Evolutionary conservation across 345 rosid genomes (phyloP).

Genomic region (Geranium rotundifolium): DNA sequence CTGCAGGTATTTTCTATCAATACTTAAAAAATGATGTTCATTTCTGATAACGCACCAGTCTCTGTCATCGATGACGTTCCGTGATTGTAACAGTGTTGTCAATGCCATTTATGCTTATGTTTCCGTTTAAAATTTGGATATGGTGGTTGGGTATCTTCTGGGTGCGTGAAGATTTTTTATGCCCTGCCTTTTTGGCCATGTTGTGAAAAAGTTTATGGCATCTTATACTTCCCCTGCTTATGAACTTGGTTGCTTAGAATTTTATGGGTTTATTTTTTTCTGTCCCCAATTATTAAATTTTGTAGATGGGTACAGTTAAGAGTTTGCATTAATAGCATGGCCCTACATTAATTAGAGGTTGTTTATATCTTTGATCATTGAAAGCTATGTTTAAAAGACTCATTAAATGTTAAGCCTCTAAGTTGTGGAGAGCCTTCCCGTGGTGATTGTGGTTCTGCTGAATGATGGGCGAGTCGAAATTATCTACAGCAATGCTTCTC

Average conservation of each 20-base stretch:
- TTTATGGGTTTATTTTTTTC: neutral
- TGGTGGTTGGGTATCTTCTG: neutral
- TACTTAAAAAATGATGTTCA: no score
- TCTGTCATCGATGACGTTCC: neutral
- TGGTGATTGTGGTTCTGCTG: no score
- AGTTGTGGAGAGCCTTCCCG: no score
- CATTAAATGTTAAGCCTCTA: no score
- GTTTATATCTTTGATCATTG: neutral
- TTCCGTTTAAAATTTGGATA: neutral
- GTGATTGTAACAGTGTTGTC: neutral
- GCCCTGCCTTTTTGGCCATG: neutral
- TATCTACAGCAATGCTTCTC: neutral
- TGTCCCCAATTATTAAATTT: neutral
- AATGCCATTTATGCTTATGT: no score
- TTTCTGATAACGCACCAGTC: neutral
- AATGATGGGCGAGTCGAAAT: no score
- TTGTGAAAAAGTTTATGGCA: neutral
- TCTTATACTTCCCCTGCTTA: neutral
- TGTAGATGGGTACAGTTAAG: neutral
- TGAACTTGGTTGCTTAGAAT: no score
- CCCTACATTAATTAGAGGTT: neutral
- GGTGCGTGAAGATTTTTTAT: neutral
- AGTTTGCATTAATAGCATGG: neutral
- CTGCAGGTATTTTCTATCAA: constrained; percentile 45
- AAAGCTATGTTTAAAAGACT: neutral